phyloP scores from a whole-genome alignment of 2,329 filamentous ascomycete species.

The Fusarium ambrosium region DNA sequence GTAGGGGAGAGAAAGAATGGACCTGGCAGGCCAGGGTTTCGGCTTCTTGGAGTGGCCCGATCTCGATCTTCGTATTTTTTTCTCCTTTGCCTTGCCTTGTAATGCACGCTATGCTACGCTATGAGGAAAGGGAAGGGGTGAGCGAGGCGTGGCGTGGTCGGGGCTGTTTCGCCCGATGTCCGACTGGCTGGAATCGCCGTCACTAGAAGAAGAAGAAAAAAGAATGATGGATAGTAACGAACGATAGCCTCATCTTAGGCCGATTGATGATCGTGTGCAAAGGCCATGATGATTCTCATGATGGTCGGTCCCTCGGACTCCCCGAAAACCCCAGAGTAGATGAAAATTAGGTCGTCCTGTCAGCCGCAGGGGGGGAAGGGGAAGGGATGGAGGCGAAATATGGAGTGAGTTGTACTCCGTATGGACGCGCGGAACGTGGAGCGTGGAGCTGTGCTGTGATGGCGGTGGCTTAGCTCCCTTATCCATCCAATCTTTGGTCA shows the following conservation, averaged over 20 bases:
- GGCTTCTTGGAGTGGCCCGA: conserved; percentile 6
- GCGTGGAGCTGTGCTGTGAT: neutral
- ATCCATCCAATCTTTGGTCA: conserved; percentile 4
- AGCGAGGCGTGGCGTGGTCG: conserved; percentile 31
- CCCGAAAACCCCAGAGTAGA: conserved; percentile 13
- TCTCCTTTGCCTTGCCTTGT: conserved; percentile 25
- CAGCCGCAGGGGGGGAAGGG: neutral
- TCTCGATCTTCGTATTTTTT: conserved; percentile 31
- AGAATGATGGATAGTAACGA: neutral
- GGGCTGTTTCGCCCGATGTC: conserved; percentile 26
- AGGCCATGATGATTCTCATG: conserved; percentile 6
- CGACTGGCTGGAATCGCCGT: conserved; percentile 19
- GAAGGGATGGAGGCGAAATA: conserved; percentile 18
- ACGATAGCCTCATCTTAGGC: neutral
- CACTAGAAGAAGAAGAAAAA: neutral
- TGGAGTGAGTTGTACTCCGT: conserved; percentile 13
- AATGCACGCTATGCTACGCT: neutral
- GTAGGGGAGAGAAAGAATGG: conserved; percentile 26
- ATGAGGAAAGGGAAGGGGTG: conserved; percentile 12
- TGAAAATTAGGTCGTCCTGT: conserved; percentile 2
- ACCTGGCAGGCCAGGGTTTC: neutral
- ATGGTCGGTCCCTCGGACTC: neutral
- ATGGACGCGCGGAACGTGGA: conserved; percentile 29
- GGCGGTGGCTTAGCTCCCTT: neutral
- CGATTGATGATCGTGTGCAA: neutral